Evolutionary conservation across 768 basidiomycete species (phyloP).

Genomic region (Mrakia frigida): DNA sequence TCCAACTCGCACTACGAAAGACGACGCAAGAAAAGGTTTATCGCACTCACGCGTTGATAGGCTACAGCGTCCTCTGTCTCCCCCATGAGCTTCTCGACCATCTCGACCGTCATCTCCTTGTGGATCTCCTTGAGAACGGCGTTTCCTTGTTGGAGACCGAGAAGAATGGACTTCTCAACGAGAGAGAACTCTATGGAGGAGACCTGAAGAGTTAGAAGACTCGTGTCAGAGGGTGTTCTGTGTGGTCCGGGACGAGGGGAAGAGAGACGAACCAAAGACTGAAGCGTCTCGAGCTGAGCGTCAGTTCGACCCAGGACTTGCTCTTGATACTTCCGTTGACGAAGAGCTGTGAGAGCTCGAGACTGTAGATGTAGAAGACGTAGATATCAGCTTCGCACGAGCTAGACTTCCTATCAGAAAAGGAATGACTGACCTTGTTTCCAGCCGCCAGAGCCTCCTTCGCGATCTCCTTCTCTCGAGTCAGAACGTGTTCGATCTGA

Average conservation of each 20-base stretch:
- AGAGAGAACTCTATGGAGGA: conserved; percentile 95
- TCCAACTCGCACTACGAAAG: not conserved
- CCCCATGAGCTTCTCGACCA: conserved; percentile 87
- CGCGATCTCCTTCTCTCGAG: conserved; percentile 84
- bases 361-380: conserved; percentile 32
- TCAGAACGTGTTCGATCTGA: conserved; percentile 79
- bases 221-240: not conserved
- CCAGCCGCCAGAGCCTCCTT: conserved; percentile 72
- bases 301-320: conserved; percentile 81
- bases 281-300: conserved; percentile 76
- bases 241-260: not conserved
- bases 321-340: conserved; percentile 91
- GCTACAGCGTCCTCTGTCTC: conserved; percentile 88
- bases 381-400: not conserved
- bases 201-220: conserved; percentile 54
- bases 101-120: conserved; percentile 84
- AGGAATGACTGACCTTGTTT: conserved; percentile 58
- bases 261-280: conserved; percentile 64
- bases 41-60: conserved; percentile 74
- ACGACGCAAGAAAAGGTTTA: too few species aligned
- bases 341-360: conserved; percentile 76
- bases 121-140: conserved; percentile 90
- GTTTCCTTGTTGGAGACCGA: conserved; percentile 88
- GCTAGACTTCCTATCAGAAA: not conserved
- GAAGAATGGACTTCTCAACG: conserved; percentile 84